A percentile compares a stretch with the other conserved stretches of the same genome.
These are phyloP conservation scores for Naganishia vishniacii DNA, from an alignment of 768 basidiomycete species.

Conservation along the genomic window DNA sequence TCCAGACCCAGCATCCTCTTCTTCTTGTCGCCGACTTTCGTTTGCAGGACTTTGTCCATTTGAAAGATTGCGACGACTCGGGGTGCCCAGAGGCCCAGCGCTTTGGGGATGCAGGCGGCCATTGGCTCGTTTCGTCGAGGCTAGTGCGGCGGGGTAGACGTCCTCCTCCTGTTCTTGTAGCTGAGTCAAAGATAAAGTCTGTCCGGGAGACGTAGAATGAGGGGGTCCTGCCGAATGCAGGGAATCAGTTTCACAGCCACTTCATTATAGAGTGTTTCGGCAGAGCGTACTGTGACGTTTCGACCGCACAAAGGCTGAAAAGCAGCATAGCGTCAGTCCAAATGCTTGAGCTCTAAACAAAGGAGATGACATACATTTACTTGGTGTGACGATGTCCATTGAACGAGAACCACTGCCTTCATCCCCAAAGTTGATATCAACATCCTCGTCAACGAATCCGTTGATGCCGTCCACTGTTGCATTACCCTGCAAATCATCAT, in stretches of 20 bases:
- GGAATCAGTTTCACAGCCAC: not conserved
- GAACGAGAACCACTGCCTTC: conserved; percentile 19
- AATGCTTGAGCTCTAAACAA: no score
- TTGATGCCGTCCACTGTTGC: not conserved
- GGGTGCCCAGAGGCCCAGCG: not conserved
- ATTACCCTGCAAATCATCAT: not conserved
- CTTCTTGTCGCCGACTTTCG: not conserved
- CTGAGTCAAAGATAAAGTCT: conserved; percentile 7
- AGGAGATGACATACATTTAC: conserved; percentile 8
- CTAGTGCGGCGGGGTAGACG: conserved; percentile 2
- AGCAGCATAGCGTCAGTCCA: no score
- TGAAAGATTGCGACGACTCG: conserved; percentile 1
- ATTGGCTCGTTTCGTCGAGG: conserved; percentile 3
- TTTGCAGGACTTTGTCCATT: not conserved
- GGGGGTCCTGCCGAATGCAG: not conserved
- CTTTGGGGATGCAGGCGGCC: not conserved
- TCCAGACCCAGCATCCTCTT: not conserved
- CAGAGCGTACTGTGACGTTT: conserved; percentile 7
- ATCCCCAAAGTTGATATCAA: conserved; percentile 2
- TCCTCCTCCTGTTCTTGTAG: conserved; percentile 13
- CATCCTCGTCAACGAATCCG: conserved; percentile 10
- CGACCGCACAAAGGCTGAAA: conserved; percentile 12
- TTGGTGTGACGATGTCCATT: conserved; percentile 16
- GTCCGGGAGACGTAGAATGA: conserved; percentile 11
- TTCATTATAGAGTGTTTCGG: not conserved